Evolutionary conservation across 176 grass and related monocot species (phyloP).

Genomic region (Musa acuminata): DNA sequence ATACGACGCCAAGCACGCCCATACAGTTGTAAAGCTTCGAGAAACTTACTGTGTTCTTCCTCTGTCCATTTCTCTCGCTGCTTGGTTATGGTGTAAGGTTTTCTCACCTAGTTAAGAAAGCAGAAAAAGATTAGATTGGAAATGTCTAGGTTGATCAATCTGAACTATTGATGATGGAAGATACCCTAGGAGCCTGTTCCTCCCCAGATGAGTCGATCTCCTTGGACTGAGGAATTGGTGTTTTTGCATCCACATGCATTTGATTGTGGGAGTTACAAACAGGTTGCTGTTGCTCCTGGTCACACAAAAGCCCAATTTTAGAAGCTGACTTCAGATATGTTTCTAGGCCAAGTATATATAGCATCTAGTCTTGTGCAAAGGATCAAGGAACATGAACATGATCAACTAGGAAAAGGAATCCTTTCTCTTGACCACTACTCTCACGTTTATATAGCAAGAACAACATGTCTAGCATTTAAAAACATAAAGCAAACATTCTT

Average conservation of each 20-base stretch:
- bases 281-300: not conserved
- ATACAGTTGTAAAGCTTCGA: constrained; percentile 75
- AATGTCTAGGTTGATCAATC: not conserved
- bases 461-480: too few relatives aligned
- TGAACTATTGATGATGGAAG: not conserved
- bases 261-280: not conserved
- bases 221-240: not conserved
- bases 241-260: not conserved
- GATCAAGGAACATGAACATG: too few relatives aligned
- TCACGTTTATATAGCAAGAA: too few relatives aligned
- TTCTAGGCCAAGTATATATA: constrained; percentile 27
- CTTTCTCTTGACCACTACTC: too few relatives aligned
- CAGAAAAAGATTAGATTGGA: not conserved
- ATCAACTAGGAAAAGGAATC: too few relatives aligned
- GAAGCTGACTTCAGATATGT: not conserved
- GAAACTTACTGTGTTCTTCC: constrained; percentile 69
- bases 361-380: too few relatives aligned
- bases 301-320: constrained; percentile 7
- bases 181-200: constrained; percentile 45
- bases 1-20: constrained; percentile 83
- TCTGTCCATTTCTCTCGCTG: constrained; percentile 92
- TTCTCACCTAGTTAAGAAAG: constrained; percentile 37
- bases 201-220: constrained; percentile 25
- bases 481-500: too few relatives aligned
- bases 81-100: constrained; percentile 82